Evolutionary conservation across 1,284 basidiomycete species (phyloP).

Genomic region (Ceratobasidium papillatum): DNA sequence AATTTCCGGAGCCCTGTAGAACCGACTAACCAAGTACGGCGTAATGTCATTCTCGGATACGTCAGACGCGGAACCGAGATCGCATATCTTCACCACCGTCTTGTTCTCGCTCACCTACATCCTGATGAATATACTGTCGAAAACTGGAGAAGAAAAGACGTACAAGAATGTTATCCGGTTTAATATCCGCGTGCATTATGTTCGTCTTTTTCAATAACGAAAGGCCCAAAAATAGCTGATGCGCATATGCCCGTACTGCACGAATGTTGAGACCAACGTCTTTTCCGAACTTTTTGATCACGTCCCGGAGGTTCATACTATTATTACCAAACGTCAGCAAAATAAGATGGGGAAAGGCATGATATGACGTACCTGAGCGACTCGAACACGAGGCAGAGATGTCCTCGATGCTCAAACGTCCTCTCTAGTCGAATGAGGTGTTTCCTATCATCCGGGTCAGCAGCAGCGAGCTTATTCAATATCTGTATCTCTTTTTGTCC

Average conservation of each 20-base stretch:
- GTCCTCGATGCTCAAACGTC: constrained; percentile 96
- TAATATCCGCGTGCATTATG: constrained; percentile 98
- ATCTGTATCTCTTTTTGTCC: constrained; percentile 94
- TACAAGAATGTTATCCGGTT: constrained; percentile 95
- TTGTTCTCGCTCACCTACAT: constrained; percentile 92
- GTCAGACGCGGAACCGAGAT: constrained; percentile 95
- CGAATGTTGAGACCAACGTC: constrained; percentile 96
- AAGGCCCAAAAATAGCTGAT: constrained; percentile 92
- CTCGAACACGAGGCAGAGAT: constrained; percentile 97
- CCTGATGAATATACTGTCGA: neutral
- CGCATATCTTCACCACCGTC: constrained; percentile 92
- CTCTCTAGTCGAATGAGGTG: constrained; percentile 91
- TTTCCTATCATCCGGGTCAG: constrained; percentile 96
- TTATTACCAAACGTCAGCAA: constrained; percentile 50
- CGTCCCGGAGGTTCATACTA: constrained; percentile 98
- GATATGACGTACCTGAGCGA: constrained; percentile 75
- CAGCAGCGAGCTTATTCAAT: constrained; percentile 82
- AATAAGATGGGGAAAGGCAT: neutral
- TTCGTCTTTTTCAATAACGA: constrained; percentile 87
- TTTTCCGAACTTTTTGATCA: constrained; percentile 98
- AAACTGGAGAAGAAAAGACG: constrained; percentile 49
- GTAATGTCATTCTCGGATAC: constrained; percentile 96
- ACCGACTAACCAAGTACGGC: constrained; percentile 96
- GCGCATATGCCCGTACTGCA: constrained; percentile 96
- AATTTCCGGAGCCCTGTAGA: constrained; percentile 99